phyloP scores from a whole-genome alignment of 2,329 filamentous ascomycete genomes.

The Alternaria consortialis region DNA sequence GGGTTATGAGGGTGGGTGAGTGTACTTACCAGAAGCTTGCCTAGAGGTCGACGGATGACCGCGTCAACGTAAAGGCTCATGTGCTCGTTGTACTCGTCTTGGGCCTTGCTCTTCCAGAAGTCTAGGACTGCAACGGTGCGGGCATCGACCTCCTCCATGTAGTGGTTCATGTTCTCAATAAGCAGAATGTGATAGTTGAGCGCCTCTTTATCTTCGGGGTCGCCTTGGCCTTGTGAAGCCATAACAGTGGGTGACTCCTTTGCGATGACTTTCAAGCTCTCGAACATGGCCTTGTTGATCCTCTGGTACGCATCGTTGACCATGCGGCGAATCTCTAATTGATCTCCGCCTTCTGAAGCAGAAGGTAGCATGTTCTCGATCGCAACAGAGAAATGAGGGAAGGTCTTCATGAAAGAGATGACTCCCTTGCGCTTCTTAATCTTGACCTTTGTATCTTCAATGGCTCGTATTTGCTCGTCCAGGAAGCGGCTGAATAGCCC shows the following conservation, averaged over 20 bases:
- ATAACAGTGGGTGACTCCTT: slow-evolving; percentile 67
- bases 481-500: slow-evolving; percentile 86
- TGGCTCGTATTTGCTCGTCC: slow-evolving; percentile 92
- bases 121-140: slow-evolving; percentile 78
- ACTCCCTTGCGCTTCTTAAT: slow-evolving; percentile 98
- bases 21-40: slow-evolving; percentile 74
- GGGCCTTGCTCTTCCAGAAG: slow-evolving; percentile 82
- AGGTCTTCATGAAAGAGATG: slow-evolving; percentile 92
- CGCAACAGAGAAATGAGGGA: slow-evolving; percentile 83
- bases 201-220: slow-evolving; percentile 91
- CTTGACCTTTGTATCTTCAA: slow-evolving; percentile 98
- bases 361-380: slow-evolving; percentile 81
- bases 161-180: slow-evolving; percentile 99
- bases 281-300: slow-evolving; percentile 95
- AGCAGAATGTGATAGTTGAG: slow-evolving; percentile 97
- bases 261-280: slow-evolving; percentile 94
- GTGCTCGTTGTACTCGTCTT: slow-evolving; percentile 83
- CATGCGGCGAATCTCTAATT: slow-evolving; percentile 73
- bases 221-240: slow-evolving; percentile 63
- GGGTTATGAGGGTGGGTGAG: too few relatives aligned
- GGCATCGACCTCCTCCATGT: slow-evolving; percentile 87
- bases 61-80: slow-evolving; percentile 86
- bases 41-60: slow-evolving; percentile 87
- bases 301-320: slow-evolving; percentile 89
- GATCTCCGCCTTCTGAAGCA: slow-evolving; percentile 61